A percentile compares a stretch with the other conserved stretches of the same genome.
phyloP scores from a whole-genome alignment of 2,329 filamentous ascomycete genomes.

The Botrytis galanthina region DNA sequence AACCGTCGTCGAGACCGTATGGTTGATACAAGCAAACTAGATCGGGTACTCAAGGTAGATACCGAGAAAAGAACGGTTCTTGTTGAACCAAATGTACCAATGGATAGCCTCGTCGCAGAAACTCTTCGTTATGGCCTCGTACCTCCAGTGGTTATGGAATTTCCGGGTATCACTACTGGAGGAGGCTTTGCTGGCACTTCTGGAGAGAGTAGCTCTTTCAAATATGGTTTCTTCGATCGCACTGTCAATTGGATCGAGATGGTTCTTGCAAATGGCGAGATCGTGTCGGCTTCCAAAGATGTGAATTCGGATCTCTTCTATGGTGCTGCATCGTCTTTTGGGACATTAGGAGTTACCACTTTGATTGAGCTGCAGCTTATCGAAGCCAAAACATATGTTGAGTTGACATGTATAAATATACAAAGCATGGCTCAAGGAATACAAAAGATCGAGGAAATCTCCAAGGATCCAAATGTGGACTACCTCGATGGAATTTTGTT shows the following conservation, averaged over 20 bases:
- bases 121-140: slow-evolving; percentile 54
- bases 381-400: slow-evolving; percentile 52
- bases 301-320: slow-evolving; percentile 55
- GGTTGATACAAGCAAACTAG: slow-evolving; percentile 49
- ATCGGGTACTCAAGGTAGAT: slow-evolving; percentile 47
- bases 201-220: slow-evolving; percentile 65
- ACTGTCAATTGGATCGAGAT: slow-evolving; percentile 62
- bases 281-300: slow-evolving; percentile 48
- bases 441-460: slow-evolving; percentile 39
- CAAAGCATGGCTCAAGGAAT: slow-evolving; percentile 45
- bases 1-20: slow-evolving; percentile 32
- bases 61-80: slow-evolving; percentile 44
- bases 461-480: slow-evolving; percentile 41
- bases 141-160: slow-evolving; percentile 66
- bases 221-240: slow-evolving; percentile 62
- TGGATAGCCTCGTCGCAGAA: slow-evolving; percentile 60
- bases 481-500: slow-evolving; percentile 61
- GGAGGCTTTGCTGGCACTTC: slow-evolving; percentile 65
- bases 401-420: slow-evolving; percentile 52
- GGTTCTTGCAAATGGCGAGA: slow-evolving; percentile 55
- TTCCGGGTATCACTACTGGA: slow-evolving; percentile 66
- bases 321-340: slow-evolving; percentile 57
- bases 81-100: slow-evolving; percentile 67
- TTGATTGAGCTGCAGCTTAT: slow-evolving; percentile 56
- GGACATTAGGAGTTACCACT: slow-evolving; percentile 60